phyloP scores from a whole-genome alignment of 306 rosid genomes.

The Cercis canadensis region DNA sequence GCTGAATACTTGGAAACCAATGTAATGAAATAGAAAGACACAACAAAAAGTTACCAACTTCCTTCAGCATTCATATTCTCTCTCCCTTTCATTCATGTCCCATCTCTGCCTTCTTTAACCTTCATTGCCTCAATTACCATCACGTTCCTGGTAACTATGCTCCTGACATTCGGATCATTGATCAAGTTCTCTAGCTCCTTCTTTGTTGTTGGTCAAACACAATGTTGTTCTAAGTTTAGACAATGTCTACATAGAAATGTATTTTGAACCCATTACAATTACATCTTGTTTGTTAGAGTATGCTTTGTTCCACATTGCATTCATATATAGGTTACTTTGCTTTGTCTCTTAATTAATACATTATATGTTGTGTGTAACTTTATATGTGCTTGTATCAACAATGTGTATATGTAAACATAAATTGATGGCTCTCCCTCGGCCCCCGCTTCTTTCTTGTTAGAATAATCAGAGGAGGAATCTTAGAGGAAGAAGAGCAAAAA shows the following conservation, averaged over 20 bases:
- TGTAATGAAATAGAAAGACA: too few relatives aligned
- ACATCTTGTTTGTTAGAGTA: constrained; percentile 18
- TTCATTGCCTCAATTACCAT: too few relatives aligned
- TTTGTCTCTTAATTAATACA: constrained; percentile 16
- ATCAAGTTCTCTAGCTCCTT: constrained; percentile 69
- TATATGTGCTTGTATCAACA: constrained; percentile 11
- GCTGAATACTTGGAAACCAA: too few relatives aligned
- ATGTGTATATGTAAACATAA: background rate
- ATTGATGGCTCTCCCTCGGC: constrained; percentile 4
- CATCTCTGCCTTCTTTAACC: too few relatives aligned
- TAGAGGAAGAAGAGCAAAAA: too few relatives aligned
- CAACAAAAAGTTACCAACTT: too few relatives aligned
- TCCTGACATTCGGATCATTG: constrained; percentile 93
- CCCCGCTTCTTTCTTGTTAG: background rate
- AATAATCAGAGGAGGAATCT: too few relatives aligned
- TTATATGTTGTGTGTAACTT: constrained; percentile 9
- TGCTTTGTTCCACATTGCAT: background rate
- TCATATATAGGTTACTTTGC: background rate
- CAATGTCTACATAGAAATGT: constrained; percentile 3
- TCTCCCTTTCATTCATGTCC: too few relatives aligned
- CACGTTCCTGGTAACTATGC: constrained; percentile 41
- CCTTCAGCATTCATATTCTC: too few relatives aligned
- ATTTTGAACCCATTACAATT: constrained; percentile 5
- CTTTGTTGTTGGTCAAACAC: constrained; percentile 19
- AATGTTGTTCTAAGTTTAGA: too few relatives aligned